Evolutionary conservation across 805 yeast species (phyloP), one percentile per base, ranked within the genome.

Genomic region (Scheffersomyces stipitis): DNA sequence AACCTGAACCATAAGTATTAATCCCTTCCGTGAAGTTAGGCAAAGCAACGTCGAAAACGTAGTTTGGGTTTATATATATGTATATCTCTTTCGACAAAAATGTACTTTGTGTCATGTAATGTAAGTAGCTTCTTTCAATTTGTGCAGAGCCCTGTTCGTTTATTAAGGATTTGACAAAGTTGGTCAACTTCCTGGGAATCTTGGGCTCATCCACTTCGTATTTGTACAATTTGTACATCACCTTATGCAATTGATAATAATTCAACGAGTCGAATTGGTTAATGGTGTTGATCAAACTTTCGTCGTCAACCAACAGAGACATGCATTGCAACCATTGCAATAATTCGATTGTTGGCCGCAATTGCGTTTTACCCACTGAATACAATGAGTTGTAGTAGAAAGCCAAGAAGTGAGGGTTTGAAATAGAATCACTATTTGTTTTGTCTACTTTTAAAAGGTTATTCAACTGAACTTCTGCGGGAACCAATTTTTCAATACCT

Each of bases 281-380:
- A 22, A 78, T 54, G 5, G 86, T 76, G 9, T 72, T 67, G 5
- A 74, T 71, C 34, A 86, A 69, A 26, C 80, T 66, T 37, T 82
- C 89, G 38, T 80, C 84, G 40, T 78, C 80, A 13, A 73, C 73
- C 30, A 90, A 64, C 10, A 84, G 78, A 0, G 95, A 78, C 58
- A 88, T 78, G 29, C 91, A 84, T 58, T 90, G 98, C 34, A 90
- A 64, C 91, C 96, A 91, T 58, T 91, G 96, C 37, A 91, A 65
- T 18, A 91, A 60, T 58, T 91, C 90, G 35, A 83, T 76, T 0
- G 85, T 69, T 0, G 96, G 89, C 41, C 75, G 76, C 34, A 90
- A 66, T 46, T 86, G 88, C 15, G 66, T 63, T 27, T 76, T 78
- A 0, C 93, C 83, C 15, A 88, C 75, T 34, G 76, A 75, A 50